These are phyloP conservation scores for Auriscalpium vulgare DNA, from an alignment of 768 basidiomycete species.

Conservation along the genomic window DNA sequence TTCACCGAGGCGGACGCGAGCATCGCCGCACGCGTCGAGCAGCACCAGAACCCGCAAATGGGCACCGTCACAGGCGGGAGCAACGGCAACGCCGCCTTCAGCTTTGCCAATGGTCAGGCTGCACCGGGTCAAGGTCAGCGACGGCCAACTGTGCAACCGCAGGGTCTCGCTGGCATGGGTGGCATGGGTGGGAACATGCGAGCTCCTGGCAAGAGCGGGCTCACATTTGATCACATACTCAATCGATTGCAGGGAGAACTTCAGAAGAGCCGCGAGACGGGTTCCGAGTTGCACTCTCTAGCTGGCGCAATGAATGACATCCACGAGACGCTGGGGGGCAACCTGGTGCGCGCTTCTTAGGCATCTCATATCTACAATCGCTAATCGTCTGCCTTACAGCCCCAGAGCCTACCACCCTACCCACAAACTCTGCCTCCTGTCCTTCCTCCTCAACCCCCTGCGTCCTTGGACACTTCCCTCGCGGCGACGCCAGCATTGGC, in stretches of 20 bases:
- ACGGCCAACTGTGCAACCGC: slow-evolving; percentile 49
- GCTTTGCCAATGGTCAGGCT: slow-evolving; percentile 31
- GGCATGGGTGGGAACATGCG: slow-evolving; percentile 69
- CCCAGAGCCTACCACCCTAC: slow-evolving; percentile 52
- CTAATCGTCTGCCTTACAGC: slow-evolving; percentile 29
- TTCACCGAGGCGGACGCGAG: slow-evolving; percentile 81
- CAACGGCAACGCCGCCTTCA: slow-evolving; percentile 32
- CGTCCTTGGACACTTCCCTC: slow-evolving; percentile 8
- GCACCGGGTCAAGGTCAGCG: slow-evolving; percentile 36
- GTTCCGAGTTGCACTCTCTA: slow-evolving; percentile 72
- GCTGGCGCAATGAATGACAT: slow-evolving; percentile 83
- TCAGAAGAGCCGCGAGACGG: slow-evolving; percentile 93
- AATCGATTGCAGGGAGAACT: slow-evolving; percentile 85
- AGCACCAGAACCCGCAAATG: slow-evolving; percentile 40
- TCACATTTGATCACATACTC: slow-evolving; percentile 89
- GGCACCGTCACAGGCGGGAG: slow-evolving; percentile 31
- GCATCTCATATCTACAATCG: not conserved
- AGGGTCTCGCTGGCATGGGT: slow-evolving; percentile 62
- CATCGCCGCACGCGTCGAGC: slow-evolving; percentile 62
- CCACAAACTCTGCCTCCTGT: slow-evolving; percentile 63
- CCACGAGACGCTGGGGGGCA: slow-evolving; percentile 83
- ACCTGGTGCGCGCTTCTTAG: slow-evolving; percentile 45
- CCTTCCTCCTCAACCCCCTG: slow-evolving; percentile 22
- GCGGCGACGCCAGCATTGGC: slow-evolving; percentile 32
- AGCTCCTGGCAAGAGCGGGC: slow-evolving; percentile 72